Conservation (phyloP, 495 filamentous ascomycete genomes). For the Xylaria telfairii region DNA sequence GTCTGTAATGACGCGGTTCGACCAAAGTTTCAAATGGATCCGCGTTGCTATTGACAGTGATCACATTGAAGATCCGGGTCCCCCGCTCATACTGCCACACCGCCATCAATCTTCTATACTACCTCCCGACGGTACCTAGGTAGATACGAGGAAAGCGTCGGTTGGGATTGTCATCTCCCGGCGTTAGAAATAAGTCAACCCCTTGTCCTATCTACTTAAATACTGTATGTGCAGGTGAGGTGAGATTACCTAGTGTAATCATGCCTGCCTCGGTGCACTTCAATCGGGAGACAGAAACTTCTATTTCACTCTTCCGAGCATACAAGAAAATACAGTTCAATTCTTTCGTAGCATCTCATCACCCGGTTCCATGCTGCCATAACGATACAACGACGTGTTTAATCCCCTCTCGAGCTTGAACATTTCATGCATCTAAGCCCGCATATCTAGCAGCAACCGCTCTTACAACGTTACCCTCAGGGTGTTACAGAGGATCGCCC, state of each 20-base stretch:
- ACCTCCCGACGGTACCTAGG: no score
- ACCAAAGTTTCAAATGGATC: constrained; percentile 3
- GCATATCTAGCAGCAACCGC: not conserved
- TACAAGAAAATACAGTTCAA: not conserved
- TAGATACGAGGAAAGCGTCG: no score
- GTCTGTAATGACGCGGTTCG: not conserved
- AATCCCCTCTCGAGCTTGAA: not conserved
- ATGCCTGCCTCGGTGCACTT: not conserved
- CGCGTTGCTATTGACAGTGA: constrained; percentile 2
- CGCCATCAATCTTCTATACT: no score
- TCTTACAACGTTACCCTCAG: not conserved
- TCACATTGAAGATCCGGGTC: constrained; percentile 14
- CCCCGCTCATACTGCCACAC: not conserved
- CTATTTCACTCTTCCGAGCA: not conserved
- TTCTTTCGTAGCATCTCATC: not conserved
- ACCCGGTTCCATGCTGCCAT: not conserved
- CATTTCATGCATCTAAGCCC: not conserved
- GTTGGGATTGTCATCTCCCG: not conserved
- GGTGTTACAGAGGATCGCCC: not conserved
- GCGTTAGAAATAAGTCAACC: not conserved
- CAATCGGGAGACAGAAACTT: not conserved
- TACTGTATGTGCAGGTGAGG: not conserved
- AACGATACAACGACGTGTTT: not conserved
- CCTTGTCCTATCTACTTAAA: no score
- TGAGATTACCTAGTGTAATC: no score